These are phyloP conservation scores for Mycena venus DNA, from an alignment of 768 basidiomycete species.

Conservation along the genomic window DNA sequence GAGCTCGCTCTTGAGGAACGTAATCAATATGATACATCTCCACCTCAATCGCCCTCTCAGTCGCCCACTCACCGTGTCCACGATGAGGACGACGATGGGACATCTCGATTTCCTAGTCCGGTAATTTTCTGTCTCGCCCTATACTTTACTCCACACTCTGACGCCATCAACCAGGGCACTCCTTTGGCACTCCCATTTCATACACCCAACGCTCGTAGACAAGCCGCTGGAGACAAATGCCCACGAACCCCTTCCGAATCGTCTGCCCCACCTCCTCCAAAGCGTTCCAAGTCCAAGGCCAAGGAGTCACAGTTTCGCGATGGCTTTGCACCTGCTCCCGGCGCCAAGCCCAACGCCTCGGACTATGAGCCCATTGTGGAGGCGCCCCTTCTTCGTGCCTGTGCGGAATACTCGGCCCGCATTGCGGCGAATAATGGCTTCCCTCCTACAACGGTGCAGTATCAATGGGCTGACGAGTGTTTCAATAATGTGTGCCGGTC, in stretches of 20 bases:
- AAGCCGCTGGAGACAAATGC: background rate
- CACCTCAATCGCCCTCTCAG: background rate
- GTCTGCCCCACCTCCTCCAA: background rate
- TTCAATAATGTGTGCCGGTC: background rate
- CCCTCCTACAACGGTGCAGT: background rate
- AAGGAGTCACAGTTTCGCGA: constrained; percentile 11
- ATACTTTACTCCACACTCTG: too few species aligned
- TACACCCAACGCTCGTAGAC: too few species aligned
- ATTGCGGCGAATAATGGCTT: background rate
- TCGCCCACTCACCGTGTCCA: too few species aligned
- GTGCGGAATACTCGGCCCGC: background rate
- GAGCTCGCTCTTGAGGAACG: background rate
- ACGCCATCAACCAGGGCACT: too few species aligned
- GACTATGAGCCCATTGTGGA: too few species aligned
- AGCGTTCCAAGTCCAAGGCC: background rate
- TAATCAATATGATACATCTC: background rate
- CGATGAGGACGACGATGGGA: too few species aligned
- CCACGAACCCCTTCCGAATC: background rate
- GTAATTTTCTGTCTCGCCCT: too few species aligned
- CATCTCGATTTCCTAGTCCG: too few species aligned
- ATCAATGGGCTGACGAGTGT: background rate
- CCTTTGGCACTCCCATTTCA: too few species aligned
- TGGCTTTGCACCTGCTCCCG: background rate
- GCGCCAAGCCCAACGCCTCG: background rate
- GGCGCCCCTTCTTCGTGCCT: background rate